Evolutionary conservation across 176 grass and related monocot species (phyloP).

Genomic region (Chrysopogon serrulatus): DNA sequence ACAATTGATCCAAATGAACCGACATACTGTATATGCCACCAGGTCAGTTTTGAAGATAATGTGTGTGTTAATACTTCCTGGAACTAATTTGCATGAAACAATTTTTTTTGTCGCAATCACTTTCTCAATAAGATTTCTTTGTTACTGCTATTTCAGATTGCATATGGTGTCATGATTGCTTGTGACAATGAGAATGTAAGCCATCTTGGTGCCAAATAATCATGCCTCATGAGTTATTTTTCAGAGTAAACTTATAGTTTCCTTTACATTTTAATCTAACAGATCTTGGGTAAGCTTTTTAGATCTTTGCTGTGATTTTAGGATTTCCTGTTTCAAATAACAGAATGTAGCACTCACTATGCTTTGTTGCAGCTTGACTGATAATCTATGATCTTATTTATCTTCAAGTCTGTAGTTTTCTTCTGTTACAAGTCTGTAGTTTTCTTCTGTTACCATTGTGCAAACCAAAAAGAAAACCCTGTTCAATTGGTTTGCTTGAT

Average conservation of each 20-base stretch:
- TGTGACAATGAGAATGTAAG: constrained; percentile 99
- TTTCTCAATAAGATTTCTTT: constrained; percentile 9
- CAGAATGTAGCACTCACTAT: background rate
- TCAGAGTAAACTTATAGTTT: constrained; percentile 10
- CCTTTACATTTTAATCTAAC: background rate
- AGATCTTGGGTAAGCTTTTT: constrained; percentile 9
- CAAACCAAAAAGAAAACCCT: background rate
- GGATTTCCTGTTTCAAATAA: background rate
- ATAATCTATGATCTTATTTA: background rate
- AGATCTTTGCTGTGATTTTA: background rate
- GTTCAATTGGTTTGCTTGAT: background rate
- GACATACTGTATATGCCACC: constrained; percentile 97
- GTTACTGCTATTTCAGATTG: constrained; percentile 53
- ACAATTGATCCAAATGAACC: constrained; percentile 94
- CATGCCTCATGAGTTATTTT: background rate
- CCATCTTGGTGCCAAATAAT: constrained; percentile 22
- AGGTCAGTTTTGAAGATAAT: constrained; percentile 49
- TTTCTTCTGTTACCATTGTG: background rate
- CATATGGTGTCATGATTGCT: constrained; percentile 98
- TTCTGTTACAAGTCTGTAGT: too few species aligned
- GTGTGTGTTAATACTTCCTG: background rate
- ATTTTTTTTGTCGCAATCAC: background rate
- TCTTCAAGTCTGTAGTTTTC: too few species aligned
- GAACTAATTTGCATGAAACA: constrained; percentile 7
- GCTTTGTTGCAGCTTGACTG: background rate